Evolutionary conservation across 2,329 filamentous ascomycete species (phyloP).

Genomic region (Bimuria novae-zelandiae): DNA sequence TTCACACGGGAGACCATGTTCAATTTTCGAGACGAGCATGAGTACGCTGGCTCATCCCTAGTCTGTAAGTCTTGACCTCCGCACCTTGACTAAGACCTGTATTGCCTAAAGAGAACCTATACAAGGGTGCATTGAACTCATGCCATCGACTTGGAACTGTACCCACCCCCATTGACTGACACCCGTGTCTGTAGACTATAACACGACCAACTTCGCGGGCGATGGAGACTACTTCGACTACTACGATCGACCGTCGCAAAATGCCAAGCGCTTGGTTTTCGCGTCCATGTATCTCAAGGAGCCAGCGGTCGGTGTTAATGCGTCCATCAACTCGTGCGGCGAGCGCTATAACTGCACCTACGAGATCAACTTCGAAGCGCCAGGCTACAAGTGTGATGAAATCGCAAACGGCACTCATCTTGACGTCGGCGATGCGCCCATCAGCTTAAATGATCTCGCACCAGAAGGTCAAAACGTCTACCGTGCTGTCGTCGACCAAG

Average conservation of each 20-base stretch:
- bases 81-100: background rate
- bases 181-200: conserved; percentile 26
- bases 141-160: too few species aligned
- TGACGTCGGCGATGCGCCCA: conserved; percentile 24
- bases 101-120: too few species aligned
- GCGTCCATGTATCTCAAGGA: conserved; percentile 41
- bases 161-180: conserved; percentile 9
- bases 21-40: conserved; percentile 33
- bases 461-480: conserved; percentile 41
- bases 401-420: conserved; percentile 23
- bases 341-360: conserved; percentile 45
- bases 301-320: conserved; percentile 30
- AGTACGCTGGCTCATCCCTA: conserved; percentile 29
- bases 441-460: conserved; percentile 36
- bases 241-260: conserved; percentile 45
- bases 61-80: conserved; percentile 15
- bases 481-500: conserved; percentile 33
- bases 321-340: conserved; percentile 34
- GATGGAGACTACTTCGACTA: conserved; percentile 40
- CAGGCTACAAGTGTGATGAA: conserved; percentile 45
- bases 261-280: conserved; percentile 35
- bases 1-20: conserved; percentile 37
- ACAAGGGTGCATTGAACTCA: too few species aligned
- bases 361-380: conserved; percentile 37
- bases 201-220: conserved; percentile 39